Base-by-base conservation (phyloP, 345 rosid genomes). In the Psidium friedrichsthalianum region DNA sequence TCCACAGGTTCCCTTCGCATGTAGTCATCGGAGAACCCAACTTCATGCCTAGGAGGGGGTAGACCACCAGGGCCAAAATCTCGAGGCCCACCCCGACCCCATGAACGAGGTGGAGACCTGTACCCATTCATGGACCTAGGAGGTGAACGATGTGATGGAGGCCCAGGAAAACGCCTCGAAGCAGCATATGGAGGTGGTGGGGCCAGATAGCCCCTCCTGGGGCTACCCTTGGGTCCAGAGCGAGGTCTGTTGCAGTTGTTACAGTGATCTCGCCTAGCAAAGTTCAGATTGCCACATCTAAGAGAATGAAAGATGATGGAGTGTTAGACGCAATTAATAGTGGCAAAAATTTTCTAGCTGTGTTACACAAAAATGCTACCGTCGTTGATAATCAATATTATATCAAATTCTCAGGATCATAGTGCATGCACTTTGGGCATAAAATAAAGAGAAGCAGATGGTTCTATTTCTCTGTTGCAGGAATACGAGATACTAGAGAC, bases 251-350 rank as follows among this genome's bases (percentile, higher is more conserved):
- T 91, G 94, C 98, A 95, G 87, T 92, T 94, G 92, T 92, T 90
- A 85, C 98, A 95, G 86, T 27, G 83, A 85, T 93, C 96, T 29
- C 98, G 92, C 89, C 98, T 92, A 7, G 98, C 96, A 93, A 97
- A 97, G 90, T 95, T 97, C 89, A 97, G 90, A 91, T 95, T 93
- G 85, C 87, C 88, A 83, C 98, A 97, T 85, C 99, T 95, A 91
- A 84, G 55, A 78, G 61, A 90, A 82, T 82, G 74, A 83, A 81
- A 59, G 42, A 89, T 18, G 36, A 56, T 47, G 21, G 21, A 47
- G 85, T 86, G 74, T 42, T 42, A 49, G 40, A 22, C 47, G 51
- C n/a, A 15, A 22, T 44, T 59, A 83, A 27, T 21, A 27, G 12
- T 74, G 9, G 21, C 22, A 64, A 69, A 22, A 61, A 61, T 69